A percentile compares a stretch with the other conserved stretches of the same genome.
phyloP scores from a whole-genome alignment of 1,139 yeast species.

The Eremothecium gossypii region DNA sequence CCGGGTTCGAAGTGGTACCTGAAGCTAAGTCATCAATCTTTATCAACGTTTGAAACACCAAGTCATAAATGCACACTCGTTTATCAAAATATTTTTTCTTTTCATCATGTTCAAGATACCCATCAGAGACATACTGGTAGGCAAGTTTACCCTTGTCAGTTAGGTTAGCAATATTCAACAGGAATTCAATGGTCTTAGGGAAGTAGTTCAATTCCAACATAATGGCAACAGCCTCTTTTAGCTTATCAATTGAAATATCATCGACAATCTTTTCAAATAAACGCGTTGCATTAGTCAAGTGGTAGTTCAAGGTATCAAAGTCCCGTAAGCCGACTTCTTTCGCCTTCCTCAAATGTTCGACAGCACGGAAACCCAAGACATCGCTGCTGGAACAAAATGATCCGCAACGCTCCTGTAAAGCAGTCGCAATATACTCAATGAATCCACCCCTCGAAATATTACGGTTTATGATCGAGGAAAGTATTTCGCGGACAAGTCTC shows the following conservation, averaged over 20 bases:
- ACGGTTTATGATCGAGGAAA: constrained; percentile 81
- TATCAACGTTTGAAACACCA: constrained; percentile 65
- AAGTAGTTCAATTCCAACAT: constrained; percentile 71
- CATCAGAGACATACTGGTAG: constrained; percentile 44
- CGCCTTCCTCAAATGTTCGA: constrained; percentile 84
- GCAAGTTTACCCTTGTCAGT: constrained; percentile 55
- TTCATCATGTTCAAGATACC: constrained; percentile 40
- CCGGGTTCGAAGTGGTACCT: constrained; percentile 8
- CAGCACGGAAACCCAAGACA: constrained; percentile 86
- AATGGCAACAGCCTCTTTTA: constrained; percentile 70
- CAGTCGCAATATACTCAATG: constrained; percentile 79
- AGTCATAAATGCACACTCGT: constrained; percentile 54
- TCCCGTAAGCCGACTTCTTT: constrained; percentile 65
- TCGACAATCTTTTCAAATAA: constrained; percentile 76
- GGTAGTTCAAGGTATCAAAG: constrained; percentile 58
- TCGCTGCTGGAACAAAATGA: constrained; percentile 92
- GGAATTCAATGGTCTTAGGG: constrained; percentile 79
- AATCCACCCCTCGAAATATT: constrained; percentile 88
- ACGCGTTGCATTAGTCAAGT: constrained; percentile 64
- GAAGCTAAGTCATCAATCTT: constrained; percentile 63
- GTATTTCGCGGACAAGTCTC: constrained; percentile 70
- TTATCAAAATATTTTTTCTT: constrained; percentile 37
- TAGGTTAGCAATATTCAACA: constrained; percentile 65
- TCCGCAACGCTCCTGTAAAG: constrained; percentile 88
- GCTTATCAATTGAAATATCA: constrained; percentile 65